These are phyloP conservation scores for Penicillium cataractarum DNA, from an alignment of 495 filamentous ascomycete species.

Conservation along the genomic window DNA sequence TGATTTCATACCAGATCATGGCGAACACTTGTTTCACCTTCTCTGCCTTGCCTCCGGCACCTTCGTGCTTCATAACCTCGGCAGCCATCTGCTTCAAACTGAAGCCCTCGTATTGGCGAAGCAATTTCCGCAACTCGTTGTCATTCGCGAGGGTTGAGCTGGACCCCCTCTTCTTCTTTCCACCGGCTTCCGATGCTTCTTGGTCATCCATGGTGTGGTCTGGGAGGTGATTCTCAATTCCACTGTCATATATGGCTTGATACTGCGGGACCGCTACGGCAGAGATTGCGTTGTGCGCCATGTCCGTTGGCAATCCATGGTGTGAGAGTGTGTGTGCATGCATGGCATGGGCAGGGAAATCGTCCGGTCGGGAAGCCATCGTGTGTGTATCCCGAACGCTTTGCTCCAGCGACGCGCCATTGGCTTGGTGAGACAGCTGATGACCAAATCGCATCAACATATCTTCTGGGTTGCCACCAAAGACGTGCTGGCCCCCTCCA, in stretches of 20 bases:
- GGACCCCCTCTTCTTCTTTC: slow-evolving; percentile 66
- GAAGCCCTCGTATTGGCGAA: slow-evolving; percentile 73
- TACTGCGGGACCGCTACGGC: slow-evolving; percentile 56
- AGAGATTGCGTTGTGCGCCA: slow-evolving; percentile 33
- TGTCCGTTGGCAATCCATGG: slow-evolving; percentile 41
- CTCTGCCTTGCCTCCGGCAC: slow-evolving; percentile 76
- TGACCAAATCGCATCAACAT: slow-evolving; percentile 63
- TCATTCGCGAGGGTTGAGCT: slow-evolving; percentile 84
- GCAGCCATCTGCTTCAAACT: slow-evolving; percentile 79
- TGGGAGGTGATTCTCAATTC: slow-evolving; percentile 66
- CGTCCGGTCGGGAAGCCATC: slow-evolving; percentile 47
- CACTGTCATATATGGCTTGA: slow-evolving; percentile 61
- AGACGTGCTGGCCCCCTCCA: slow-evolving; percentile 51
- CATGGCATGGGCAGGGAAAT: slow-evolving; percentile 54
- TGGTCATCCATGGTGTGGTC: slow-evolving; percentile 66
- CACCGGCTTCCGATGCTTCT: slow-evolving; percentile 63
- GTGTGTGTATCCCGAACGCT: slow-evolving; percentile 54
- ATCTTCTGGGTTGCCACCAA: slow-evolving; percentile 61
- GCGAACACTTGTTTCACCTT: slow-evolving; percentile 96
- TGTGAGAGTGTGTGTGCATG: slow-evolving; percentile 48
- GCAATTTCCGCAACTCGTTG: slow-evolving; percentile 84
- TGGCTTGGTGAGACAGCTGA: slow-evolving; percentile 57
- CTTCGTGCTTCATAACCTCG: slow-evolving; percentile 74
- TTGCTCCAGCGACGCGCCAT: slow-evolving; percentile 54
- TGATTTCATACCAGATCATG: slow-evolving; percentile 80